Evolutionary conservation across 768 basidiomycete genomes (phyloP).

Genomic region (Xerocomellus amylosporus): DNA sequence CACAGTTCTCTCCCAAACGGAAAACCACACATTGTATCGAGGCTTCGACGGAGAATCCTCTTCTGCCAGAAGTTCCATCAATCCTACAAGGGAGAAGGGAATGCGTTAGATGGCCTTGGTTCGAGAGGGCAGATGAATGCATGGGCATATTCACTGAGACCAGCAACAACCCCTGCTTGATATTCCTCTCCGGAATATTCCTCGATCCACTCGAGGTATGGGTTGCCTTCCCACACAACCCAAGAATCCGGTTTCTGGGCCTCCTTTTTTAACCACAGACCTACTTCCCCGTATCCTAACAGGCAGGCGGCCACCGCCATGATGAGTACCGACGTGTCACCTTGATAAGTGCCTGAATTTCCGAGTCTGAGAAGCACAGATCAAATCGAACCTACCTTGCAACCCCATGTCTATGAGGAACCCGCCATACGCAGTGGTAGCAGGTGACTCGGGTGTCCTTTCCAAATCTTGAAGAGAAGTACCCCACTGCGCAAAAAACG

Average conservation of each 20-base stretch:
- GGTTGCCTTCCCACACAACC: constrained; percentile 3
- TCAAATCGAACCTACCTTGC: background rate
- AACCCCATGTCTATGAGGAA: constrained; percentile 6
- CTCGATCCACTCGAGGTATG: constrained; percentile 1
- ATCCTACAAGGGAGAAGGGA: background rate
- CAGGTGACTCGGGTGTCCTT: constrained; percentile 1
- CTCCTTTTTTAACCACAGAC: constrained; percentile 1
- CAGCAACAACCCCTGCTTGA: background rate
- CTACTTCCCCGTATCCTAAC: constrained; percentile 1
- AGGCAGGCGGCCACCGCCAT: constrained; percentile 3
- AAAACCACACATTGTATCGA: constrained; percentile 3
- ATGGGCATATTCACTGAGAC: background rate
- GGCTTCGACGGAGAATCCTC: background rate
- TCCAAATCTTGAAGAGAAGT: background rate
- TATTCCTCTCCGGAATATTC: background rate
- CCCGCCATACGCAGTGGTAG: constrained; percentile 2
- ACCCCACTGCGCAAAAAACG: background rate
- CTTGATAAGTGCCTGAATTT: background rate
- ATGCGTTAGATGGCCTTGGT: background rate
- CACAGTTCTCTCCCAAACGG: constrained; percentile 4
- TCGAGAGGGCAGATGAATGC: background rate
- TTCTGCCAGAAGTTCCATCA: background rate
- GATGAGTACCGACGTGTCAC: background rate
- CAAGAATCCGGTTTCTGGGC: constrained; percentile 1
- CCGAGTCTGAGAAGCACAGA: background rate